Evolutionary conservation across 805 yeast genomes (phyloP).

Genomic region (Starmerella sirachaensis): DNA sequence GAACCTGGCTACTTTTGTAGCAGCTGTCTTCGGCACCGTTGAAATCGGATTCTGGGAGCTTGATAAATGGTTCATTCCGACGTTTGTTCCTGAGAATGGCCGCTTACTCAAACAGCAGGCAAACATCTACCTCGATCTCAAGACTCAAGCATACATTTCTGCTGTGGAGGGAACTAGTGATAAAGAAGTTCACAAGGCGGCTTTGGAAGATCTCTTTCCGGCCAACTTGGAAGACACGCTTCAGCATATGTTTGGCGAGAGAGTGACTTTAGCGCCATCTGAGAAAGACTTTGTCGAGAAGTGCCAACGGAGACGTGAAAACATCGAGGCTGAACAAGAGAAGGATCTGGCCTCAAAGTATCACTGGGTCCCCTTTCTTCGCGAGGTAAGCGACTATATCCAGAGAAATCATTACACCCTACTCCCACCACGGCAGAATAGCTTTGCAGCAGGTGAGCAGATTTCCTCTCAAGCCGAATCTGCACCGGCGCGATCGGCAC

Average conservation of each 20-base stretch:
- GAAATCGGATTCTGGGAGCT: slow-evolving; percentile 80
- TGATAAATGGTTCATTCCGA: slow-evolving; percentile 72
- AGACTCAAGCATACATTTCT: slow-evolving; percentile 90
- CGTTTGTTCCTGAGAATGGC: slow-evolving; percentile 64
- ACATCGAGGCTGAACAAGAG: slow-evolving; percentile 36
- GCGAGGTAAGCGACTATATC: slow-evolving; percentile 66
- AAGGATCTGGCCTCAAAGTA: slow-evolving; percentile 55
- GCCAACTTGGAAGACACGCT: slow-evolving; percentile 38
- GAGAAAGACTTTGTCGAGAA: slow-evolving; percentile 69
- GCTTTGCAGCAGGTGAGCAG: background rate
- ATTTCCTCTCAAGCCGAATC: background rate
- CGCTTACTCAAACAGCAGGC: slow-evolving; percentile 72
- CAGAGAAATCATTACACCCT: slow-evolving; percentile 37
- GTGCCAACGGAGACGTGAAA: slow-evolving; percentile 59
- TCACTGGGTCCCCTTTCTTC: slow-evolving; percentile 76
- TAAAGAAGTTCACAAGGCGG: slow-evolving; percentile 49
- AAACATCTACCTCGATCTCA: slow-evolving; percentile 66
- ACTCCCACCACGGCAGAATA: slow-evolving; percentile 12
- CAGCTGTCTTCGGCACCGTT: slow-evolving; percentile 74
- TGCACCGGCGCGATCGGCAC: too few species aligned
- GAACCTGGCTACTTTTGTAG: slow-evolving; percentile 73
- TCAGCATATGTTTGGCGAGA: slow-evolving; percentile 20
- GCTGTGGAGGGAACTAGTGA: slow-evolving; percentile 45
- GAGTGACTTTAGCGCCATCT: slow-evolving; percentile 45
- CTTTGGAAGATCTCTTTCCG: slow-evolving; percentile 69